Conservation (phyloP, 768 basidiomycete genomes). For the Neoboletus magnificus region DNA sequence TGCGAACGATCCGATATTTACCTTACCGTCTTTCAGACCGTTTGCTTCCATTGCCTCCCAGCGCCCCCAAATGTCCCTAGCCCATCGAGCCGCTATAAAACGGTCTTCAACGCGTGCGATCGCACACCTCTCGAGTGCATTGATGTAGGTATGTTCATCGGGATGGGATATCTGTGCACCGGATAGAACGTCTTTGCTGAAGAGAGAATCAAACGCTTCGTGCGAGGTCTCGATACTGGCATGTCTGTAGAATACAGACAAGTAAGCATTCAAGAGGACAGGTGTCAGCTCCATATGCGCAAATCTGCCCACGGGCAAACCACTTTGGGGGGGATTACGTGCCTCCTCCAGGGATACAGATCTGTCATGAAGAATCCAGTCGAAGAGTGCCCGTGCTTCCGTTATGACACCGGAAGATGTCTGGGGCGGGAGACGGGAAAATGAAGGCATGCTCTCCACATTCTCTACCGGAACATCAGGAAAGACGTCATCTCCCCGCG, state of each 20-base stretch:
- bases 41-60: slow-evolving; percentile 53
- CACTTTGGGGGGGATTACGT: not conserved
- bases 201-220: slow-evolving; percentile 51
- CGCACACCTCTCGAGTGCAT: slow-evolving; percentile 67
- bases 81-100: slow-evolving; percentile 47
- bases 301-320: slow-evolving; percentile 43
- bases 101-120: slow-evolving; percentile 42
- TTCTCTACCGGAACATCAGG: slow-evolving; percentile 4
- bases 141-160: slow-evolving; percentile 56
- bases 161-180: slow-evolving; percentile 31
- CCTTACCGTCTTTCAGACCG: slow-evolving; percentile 29
- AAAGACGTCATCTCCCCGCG: not conserved
- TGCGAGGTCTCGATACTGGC: slow-evolving; percentile 46
- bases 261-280: slow-evolving; percentile 72
- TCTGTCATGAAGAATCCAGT: slow-evolving; percentile 51
- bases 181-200: slow-evolving; percentile 30
- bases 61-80: slow-evolving; percentile 60
- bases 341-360: not conserved
- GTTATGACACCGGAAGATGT: slow-evolving; percentile 65
- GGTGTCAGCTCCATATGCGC: slow-evolving; percentile 53
- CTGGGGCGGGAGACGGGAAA: slow-evolving; percentile 65
- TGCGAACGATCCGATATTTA: slow-evolving; percentile 23
- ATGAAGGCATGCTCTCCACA: slow-evolving; percentile 14
- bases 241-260: slow-evolving; percentile 71
- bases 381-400: slow-evolving; percentile 67